Percentiles rank a stretch among this genome's conserved stretches.
Conservation (phyloP, 192 early-diverging fungal genomes). For the Mortierella antarctica region DNA sequence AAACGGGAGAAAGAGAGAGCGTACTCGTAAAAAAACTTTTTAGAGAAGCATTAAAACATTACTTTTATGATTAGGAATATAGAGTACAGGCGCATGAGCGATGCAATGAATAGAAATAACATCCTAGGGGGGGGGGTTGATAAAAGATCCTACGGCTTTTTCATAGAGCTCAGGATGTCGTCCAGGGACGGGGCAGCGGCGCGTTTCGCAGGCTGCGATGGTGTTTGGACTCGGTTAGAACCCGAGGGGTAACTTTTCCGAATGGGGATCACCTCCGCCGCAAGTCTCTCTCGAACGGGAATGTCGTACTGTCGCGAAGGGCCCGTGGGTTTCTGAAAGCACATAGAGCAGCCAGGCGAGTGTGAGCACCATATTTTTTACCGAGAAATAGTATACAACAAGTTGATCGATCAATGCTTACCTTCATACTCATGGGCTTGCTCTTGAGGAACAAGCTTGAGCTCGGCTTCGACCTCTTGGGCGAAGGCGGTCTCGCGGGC, state of each 20-base stretch:
- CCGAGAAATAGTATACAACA: neutral
- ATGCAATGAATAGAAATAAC: neutral
- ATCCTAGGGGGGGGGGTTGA: no score
- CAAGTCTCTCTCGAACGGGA: conserved; percentile 35
- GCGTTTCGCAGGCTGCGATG: neutral
- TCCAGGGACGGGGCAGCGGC: conserved; percentile 24
- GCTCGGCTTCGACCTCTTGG: conserved; percentile 16
- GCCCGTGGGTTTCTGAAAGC: neutral
- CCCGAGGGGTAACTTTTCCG: conserved; percentile 32
- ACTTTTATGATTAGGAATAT: neutral
- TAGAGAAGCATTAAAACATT: neutral
- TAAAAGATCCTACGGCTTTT: neutral
- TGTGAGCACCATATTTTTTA: no score
- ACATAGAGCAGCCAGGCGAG: neutral
- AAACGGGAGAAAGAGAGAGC: no score
- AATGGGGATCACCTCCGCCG: conserved; percentile 31
- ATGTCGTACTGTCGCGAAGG: conserved; percentile 10
- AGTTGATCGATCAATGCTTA: neutral
- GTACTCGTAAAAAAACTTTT: no score
- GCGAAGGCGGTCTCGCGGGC: conserved; percentile 23
- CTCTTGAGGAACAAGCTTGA: conserved; percentile 43
- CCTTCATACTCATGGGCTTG: conserved; percentile 26
- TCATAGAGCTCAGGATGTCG: conserved; percentile 22
- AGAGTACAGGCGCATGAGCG: no score
- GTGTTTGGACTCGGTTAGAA: neutral